A percentile compares a stretch with the other conserved stretches of the same genome.
Conservation (phyloP, 108 stramenopile species). For the Stephanodiscus triporus region DNA sequence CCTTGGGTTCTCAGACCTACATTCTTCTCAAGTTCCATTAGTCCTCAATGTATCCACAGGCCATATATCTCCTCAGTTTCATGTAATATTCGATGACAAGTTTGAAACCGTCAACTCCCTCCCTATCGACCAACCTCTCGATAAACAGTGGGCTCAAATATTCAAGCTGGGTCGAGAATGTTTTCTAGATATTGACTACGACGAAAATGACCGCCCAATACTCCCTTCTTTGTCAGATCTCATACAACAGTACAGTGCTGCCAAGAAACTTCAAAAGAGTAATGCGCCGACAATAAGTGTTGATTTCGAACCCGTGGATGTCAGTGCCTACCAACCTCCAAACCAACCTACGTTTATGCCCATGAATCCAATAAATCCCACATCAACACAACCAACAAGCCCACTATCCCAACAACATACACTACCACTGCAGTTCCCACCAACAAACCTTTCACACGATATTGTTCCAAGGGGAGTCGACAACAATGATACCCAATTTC, state of each 20-base stretch:
- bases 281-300: too few species aligned
- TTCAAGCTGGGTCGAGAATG: neutral
- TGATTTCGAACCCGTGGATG: too few species aligned
- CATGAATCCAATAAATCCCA: too few species aligned
- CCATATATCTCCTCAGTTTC: conserved; percentile 54
- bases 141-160: neutral
- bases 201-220: neutral
- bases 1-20: conserved; percentile 42
- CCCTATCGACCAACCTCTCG: neutral
- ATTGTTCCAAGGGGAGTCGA: neutral
- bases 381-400: too few species aligned
- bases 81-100: conserved; percentile 60
- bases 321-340: too few species aligned
- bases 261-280: too few species aligned
- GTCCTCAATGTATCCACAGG: conserved; percentile 49
- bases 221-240: neutral
- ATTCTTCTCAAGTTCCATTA: conserved; percentile 43
- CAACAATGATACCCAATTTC: neutral
- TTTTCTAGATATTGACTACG: neutral
- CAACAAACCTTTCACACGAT: neutral
- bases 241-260: too few species aligned
- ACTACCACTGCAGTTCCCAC: neutral
- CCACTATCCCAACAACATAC: too few species aligned
- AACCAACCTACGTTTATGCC: too few species aligned
- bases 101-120: conserved; percentile 41